Evolutionary conservation across 108 stramenopile genomes (phyloP), one percentile per base, ranked within the genome.

Genomic region (Aurantiochytrium sp.): DNA sequence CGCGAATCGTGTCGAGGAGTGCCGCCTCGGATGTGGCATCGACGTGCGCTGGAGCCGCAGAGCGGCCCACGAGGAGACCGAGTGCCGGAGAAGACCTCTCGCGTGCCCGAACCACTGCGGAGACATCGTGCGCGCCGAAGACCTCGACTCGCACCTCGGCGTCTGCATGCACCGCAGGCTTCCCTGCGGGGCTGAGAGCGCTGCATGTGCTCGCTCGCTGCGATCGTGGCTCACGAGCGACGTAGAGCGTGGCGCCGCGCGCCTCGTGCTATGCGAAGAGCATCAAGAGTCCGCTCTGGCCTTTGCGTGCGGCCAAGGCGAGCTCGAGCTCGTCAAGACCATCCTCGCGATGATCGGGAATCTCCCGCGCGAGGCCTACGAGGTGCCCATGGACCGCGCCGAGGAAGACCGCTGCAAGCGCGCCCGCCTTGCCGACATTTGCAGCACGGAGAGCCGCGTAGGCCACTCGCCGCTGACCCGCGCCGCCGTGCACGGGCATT

Each of bases 51-150:
- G 15, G 59, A 65, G 59, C 19, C 59, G 59, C 27, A 30, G 59
- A 34, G 21, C 42, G 6, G n/a, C 6, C 1, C 73, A 81, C 2
- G 73, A 81, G 45, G 45, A 3, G 39, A 24, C 8, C 8, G 39
- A 48, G 45, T 81, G 73, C 39, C 42, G 42, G 15, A 37, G 45
- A 39, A 6, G 73, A 48, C 73, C 73, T 24, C 6, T 81, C 19
- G 73, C n/a, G 12, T 81, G 73, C 73, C 39, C 73, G 10, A 81
- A 81, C 45, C 27, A 24, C n/a, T 81, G 73, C 45, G 73, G 73
- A 24, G 73, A 81, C n/a, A 81, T 81, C 12, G 39, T 41, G 6
- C 39, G 73, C 6, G 73, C 73, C 27, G 73, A 81, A 3, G 42
- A 12, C 10, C 73, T 81, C 30, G 73, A 81, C 6, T 6, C 12